Evolutionary conservation across 2,329 filamentous ascomycete species (phyloP).

Genomic region (Onygena corvina): DNA sequence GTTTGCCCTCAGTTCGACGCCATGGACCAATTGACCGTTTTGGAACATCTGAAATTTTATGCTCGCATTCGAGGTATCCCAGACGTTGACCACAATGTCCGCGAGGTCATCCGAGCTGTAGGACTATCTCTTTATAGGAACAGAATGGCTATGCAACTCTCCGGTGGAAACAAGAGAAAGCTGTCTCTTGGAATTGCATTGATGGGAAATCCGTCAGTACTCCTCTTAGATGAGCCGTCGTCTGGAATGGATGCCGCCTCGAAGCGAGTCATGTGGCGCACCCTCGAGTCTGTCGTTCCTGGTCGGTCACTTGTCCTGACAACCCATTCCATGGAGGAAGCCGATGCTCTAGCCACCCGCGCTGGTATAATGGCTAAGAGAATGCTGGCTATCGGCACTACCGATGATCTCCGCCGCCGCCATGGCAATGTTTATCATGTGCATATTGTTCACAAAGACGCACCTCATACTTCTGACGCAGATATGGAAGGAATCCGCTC

Average conservation of each 20-base stretch:
- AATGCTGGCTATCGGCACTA: slow-evolving; percentile 75
- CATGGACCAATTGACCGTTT: slow-evolving; percentile 80
- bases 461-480: slow-evolving; percentile 57
- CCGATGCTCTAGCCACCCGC: slow-evolving; percentile 70
- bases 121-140: slow-evolving; percentile 58
- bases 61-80: slow-evolving; percentile 68
- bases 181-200: slow-evolving; percentile 77
- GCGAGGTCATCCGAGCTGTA: slow-evolving; percentile 65
- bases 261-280: slow-evolving; percentile 89
- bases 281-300: slow-evolving; percentile 57
- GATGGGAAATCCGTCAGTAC: slow-evolving; percentile 79
- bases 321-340: slow-evolving; percentile 92
- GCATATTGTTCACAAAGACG: slow-evolving; percentile 63
- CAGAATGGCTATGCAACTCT: slow-evolving; percentile 66
- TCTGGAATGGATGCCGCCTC: slow-evolving; percentile 82
- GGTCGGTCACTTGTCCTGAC: slow-evolving; percentile 78
- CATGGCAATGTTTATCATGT: slow-evolving; percentile 72
- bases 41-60: slow-evolving; percentile 79
- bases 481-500: slow-evolving; percentile 55
- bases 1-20: slow-evolving; percentile 85
- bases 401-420: slow-evolving; percentile 56
- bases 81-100: slow-evolving; percentile 64
- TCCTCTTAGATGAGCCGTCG: slow-evolving; percentile 79
- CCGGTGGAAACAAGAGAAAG: slow-evolving; percentile 90
- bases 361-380: slow-evolving; percentile 74